Evolutionary conservation across 2,329 filamentous ascomycete genomes (phyloP).

Genomic region (Cytospora mali): DNA sequence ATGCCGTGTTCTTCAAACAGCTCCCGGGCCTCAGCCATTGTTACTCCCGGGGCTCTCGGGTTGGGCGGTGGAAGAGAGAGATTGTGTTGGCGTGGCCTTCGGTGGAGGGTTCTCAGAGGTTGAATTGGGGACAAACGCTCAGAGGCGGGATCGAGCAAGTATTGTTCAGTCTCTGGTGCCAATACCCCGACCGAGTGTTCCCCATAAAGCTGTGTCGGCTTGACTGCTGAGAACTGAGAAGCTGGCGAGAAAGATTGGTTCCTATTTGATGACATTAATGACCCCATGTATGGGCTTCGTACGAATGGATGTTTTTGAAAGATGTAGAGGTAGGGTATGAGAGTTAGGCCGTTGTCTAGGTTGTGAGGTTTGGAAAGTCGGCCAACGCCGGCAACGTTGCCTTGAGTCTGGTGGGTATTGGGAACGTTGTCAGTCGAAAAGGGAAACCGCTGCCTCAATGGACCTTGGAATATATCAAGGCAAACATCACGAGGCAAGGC

Average conservation of each 20-base stretch:
- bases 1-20: slow-evolving; percentile 52
- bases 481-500: slow-evolving; percentile 16
- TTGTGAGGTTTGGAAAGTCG: neutral
- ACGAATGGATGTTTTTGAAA: neutral
- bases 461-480: neutral
- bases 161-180: slow-evolving; percentile 6
- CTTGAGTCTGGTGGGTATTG: neutral
- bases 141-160: neutral
- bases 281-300: neutral
- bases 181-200: neutral
- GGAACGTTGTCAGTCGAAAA: neutral
- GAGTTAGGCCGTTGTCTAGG: neutral
- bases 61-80: neutral
- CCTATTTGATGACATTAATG: slow-evolving; percentile 4
- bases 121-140: neutral
- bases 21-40: slow-evolving; percentile 45
- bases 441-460: neutral
- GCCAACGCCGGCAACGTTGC: neutral
- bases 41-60: neutral
- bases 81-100: neutral
- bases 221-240: neutral
- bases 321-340: neutral
- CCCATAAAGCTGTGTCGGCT: too few relatives aligned
- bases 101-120: neutral
- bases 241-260: neutral